These are phyloP conservation scores for Blakeslea trispora DNA, from an alignment of 371 early-diverging fungal species.

Conservation along the genomic window DNA sequence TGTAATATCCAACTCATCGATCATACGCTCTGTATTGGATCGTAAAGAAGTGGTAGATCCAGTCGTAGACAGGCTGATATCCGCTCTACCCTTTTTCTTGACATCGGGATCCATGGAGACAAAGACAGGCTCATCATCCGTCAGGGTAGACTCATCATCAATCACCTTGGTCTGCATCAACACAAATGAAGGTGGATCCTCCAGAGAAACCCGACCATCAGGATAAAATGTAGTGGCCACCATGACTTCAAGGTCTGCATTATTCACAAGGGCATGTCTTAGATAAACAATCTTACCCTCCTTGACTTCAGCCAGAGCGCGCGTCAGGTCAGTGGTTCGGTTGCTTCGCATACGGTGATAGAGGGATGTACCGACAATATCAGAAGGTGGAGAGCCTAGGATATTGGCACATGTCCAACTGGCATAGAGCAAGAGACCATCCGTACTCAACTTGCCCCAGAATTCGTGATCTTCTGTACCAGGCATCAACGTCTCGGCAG, in stretches of 20 bases:
- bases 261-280: conserved; percentile 43
- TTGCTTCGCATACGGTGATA: conserved; percentile 59
- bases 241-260: conserved; percentile 41
- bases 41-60: no score
- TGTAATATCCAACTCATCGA: conserved; percentile 37
- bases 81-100: conserved; percentile 31
- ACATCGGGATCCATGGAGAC: conserved; percentile 30
- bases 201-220: conserved; percentile 29
- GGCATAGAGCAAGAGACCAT: conserved; percentile 60
- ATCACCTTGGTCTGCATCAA: conserved; percentile 42
- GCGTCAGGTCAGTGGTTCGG: conserved; percentile 50
- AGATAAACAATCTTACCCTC: conserved; percentile 49
- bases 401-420: conserved; percentile 44
- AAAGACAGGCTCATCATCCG: conserved; percentile 27
- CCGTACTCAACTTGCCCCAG: conserved; percentile 65
- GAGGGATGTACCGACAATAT: conserved; percentile 54
- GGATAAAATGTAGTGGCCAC: conserved; percentile 54
- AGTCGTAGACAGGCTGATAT: conserved; percentile 15
- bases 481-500: neutral
- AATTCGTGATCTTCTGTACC: conserved; percentile 51
- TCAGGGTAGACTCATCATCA: conserved; percentile 15
- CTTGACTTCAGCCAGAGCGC: conserved; percentile 50
- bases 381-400: conserved; percentile 47
- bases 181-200: conserved; percentile 39
- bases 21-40: conserved; percentile 24